Conservation (phyloP, 2,329 filamentous ascomycete species). For the Neopestalotiopsis clavispora region DNA sequence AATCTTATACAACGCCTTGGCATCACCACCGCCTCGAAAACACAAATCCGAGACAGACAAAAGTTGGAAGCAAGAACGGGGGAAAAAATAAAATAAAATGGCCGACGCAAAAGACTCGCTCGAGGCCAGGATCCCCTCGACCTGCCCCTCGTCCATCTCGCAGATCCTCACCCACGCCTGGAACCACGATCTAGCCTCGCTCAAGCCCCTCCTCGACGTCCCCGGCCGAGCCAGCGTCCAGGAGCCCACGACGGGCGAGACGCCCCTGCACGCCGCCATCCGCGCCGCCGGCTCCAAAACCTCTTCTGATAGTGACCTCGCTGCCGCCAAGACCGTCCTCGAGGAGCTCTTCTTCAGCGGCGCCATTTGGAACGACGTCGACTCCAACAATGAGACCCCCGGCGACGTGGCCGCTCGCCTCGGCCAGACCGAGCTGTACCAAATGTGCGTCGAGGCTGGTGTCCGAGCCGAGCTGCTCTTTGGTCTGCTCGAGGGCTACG, state of each 20-base stretch:
- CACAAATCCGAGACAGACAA: no score
- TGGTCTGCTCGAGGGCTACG: conserved; percentile 81
- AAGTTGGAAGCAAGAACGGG: not conserved
- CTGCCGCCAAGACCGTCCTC: conserved; percentile 70
- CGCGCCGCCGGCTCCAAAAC: conserved; percentile 53
- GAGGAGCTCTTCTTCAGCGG: conserved; percentile 82
- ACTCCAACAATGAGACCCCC: conserved; percentile 85
- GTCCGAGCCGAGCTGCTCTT: conserved; percentile 89
- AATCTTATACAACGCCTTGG: not conserved
- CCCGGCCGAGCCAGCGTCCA: conserved; percentile 74
- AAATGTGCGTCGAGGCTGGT: conserved; percentile 85
- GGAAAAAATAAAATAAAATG: not conserved
- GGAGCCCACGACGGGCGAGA: conserved; percentile 83
- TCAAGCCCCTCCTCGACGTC: conserved; percentile 71
- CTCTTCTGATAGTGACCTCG: conserved; percentile 45
- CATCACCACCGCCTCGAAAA: not conserved
- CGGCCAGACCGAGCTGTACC: conserved; percentile 74
- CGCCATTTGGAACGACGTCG: conserved; percentile 97
- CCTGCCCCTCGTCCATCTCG: conserved; percentile 55
- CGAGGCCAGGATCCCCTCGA: conserved; percentile 55
- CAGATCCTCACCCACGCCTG: conserved; percentile 60
- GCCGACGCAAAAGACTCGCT: conserved; percentile 49
- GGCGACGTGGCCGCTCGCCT: conserved; percentile 81
- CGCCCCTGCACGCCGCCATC: conserved; percentile 88
- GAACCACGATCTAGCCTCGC: conserved; percentile 65